Percentiles rank a stretch among this genome's conserved stretches.
Evolutionary conservation across 805 yeast species (phyloP).

Genomic region (Yamadazyma paraphyllophila): DNA sequence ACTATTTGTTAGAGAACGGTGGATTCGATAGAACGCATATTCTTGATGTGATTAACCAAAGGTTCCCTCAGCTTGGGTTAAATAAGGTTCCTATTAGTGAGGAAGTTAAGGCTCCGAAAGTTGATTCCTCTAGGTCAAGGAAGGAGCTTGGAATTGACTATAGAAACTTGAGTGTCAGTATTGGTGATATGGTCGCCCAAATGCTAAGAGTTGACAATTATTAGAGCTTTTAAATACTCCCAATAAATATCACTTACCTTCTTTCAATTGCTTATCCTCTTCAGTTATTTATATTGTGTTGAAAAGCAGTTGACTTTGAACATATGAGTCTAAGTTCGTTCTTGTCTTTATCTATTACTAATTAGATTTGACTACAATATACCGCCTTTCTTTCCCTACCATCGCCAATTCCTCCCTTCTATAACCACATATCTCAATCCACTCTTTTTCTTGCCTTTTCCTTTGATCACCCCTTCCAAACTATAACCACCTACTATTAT

Average conservation of each 20-base stretch:
- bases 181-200: conserved; percentile 1
- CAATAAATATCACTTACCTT: too few relatives aligned
- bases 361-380: too few relatives aligned
- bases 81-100: neutral
- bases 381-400: too few relatives aligned
- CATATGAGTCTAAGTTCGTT: too few relatives aligned
- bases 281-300: too few relatives aligned
- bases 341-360: neutral
- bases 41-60: conserved; percentile 19
- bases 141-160: neutral
- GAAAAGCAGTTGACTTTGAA: too few relatives aligned
- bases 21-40: conserved; percentile 19
- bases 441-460: too few relatives aligned
- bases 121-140: neutral
- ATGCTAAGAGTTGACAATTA: conserved; percentile 1
- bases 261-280: too few relatives aligned
- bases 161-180: neutral
- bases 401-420: too few relatives aligned
- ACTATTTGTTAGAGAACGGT: conserved; percentile 22
- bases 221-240: neutral
- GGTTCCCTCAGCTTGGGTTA: conserved; percentile 20
- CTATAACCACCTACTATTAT: too few relatives aligned
- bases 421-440: too few relatives aligned
- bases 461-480: too few relatives aligned
- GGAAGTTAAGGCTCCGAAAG: neutral